A percentile compares a stretch with the other conserved stretches of the same genome.
These are phyloP conservation scores for Vitis cinerea DNA, from an alignment of 164 flowering plant species.

Conservation along the genomic window DNA sequence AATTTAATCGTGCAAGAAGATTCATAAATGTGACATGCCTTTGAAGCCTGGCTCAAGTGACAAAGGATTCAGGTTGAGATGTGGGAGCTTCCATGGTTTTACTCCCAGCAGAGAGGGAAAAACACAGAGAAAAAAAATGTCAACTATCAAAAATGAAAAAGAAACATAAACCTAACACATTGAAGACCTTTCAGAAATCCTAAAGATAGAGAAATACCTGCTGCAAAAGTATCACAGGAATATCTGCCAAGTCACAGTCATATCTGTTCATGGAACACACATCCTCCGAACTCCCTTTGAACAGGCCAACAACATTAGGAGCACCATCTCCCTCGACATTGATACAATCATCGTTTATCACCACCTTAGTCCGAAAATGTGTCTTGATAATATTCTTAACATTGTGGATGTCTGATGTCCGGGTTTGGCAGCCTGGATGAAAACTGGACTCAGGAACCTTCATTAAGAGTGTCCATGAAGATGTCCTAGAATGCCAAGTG, in stretches of 20 bases:
- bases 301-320: conserved; percentile 78
- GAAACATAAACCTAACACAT: no score
- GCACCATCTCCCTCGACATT: conserved; percentile 85
- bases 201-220: conserved; percentile 48
- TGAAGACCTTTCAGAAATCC: no score
- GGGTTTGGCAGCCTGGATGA: conserved; percentile 35
- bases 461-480: conserved; percentile 86
- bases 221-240: conserved; percentile 73
- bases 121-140: no score
- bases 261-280: conserved; percentile 53
- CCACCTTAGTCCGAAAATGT: conserved; percentile 73
- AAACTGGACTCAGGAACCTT: conserved; percentile 68
- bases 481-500: conserved; percentile 90
- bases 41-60: no score
- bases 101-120: no score
- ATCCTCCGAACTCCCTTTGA: conserved; percentile 55
- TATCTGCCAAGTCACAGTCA: conserved; percentile 76
- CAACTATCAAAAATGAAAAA: no score
- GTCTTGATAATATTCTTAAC: conserved; percentile 38
- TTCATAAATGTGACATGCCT: no score
- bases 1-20: no score
- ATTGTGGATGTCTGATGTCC: conserved; percentile 25
- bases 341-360: conserved; percentile 80
- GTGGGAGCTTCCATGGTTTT: no score
- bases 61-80: no score